Evolutionary conservation across 805 yeast species (phyloP).

Genomic region (Starmerella riodocensis): DNA sequence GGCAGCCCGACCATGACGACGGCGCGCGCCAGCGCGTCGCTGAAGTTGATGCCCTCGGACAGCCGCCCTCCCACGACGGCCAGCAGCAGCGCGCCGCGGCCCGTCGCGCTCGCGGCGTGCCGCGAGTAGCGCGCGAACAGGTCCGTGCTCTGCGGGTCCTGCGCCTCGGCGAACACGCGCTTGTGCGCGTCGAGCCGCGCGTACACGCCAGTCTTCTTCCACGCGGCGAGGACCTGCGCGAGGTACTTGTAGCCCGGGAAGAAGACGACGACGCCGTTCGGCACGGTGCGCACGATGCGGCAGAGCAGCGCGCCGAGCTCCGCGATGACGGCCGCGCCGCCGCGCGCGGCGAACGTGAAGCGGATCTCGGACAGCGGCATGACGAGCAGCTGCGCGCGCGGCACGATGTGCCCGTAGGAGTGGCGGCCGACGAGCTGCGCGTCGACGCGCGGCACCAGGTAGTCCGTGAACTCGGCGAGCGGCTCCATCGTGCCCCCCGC

Average conservation of each 20-base stretch:
- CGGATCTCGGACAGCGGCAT: constrained; percentile 42
- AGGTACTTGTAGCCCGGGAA: constrained; percentile 76
- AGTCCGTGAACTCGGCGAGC: constrained; percentile 50
- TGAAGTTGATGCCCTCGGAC: constrained; percentile 87
- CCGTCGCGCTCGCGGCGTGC: constrained; percentile 24
- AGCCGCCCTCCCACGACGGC: constrained; percentile 88
- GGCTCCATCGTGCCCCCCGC: constrained; percentile 98
- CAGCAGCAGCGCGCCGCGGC: constrained; percentile 51
- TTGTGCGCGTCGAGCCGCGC: constrained; percentile 28
- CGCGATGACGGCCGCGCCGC: constrained; percentile 33
- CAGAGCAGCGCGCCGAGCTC: constrained; percentile 40
- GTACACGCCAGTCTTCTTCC: constrained; percentile 34
- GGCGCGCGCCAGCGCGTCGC: constrained; percentile 76
- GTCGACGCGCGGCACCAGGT: constrained; percentile 47
- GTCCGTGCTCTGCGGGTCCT: constrained; percentile 31
- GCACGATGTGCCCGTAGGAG: constrained; percentile 76
- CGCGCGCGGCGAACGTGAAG: constrained; percentile 58
- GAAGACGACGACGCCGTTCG: constrained; percentile 67
- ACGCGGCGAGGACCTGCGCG: constrained; percentile 35
- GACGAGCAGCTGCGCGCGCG: constrained; percentile 51
- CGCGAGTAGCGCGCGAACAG: constrained; percentile 41
- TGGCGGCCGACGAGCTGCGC: constrained; percentile 37
- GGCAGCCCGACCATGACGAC: constrained; percentile 83
- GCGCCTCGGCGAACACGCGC: constrained; percentile 40
- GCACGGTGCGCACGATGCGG: constrained; percentile 36